Percentiles rank a stretch among this genome's conserved stretches.
Conservation (phyloP, 23 red algal genomes). For the Gracilaria vermiculophylla region DNA sequence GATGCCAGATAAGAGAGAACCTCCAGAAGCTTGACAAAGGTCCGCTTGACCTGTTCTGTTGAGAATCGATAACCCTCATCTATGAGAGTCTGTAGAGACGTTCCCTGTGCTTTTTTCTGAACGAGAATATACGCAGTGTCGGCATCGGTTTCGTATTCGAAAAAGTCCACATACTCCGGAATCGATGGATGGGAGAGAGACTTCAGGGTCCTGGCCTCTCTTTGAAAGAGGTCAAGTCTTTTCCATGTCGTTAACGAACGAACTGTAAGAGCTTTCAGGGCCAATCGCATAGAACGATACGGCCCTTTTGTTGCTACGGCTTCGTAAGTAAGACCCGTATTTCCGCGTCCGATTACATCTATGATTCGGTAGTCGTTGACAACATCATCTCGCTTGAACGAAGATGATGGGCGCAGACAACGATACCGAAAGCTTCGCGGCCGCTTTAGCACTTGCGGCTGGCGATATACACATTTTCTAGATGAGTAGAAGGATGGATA, state of each 20-base stretch:
- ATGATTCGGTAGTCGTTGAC: slow-evolving; percentile 28
- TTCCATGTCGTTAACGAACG: slow-evolving; percentile 37
- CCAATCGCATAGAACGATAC: slow-evolving; percentile 5
- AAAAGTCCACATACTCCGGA: slow-evolving; percentile 51
- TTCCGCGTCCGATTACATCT: slow-evolving; percentile 40
- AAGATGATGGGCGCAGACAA: neutral
- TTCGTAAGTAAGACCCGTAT: slow-evolving; percentile 55
- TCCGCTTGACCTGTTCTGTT: slow-evolving; percentile 27
- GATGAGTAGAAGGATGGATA: neutral
- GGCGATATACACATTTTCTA: neutral
- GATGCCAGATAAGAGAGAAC: slow-evolving; percentile 55
- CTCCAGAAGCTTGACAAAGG: slow-evolving; percentile 48
- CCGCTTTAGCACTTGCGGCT: neutral
- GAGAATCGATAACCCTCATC: slow-evolving; percentile 34
- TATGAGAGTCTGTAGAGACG: slow-evolving; percentile 32
- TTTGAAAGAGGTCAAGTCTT: slow-evolving; percentile 66
- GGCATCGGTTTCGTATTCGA: slow-evolving; percentile 21
- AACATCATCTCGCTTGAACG: slow-evolving; percentile 34
- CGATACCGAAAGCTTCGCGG: neutral
- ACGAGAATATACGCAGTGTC: slow-evolving; percentile 51
- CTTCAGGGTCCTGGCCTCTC: slow-evolving; percentile 36
- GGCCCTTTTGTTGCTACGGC: slow-evolving; percentile 18
- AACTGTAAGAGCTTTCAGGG: slow-evolving; percentile 65
- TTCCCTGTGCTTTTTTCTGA: slow-evolving; percentile 34
- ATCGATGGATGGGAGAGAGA: slow-evolving; percentile 58